Base-by-base conservation (phyloP, 1,284 basidiomycete genomes). In the Pyrrhoderma lamaoense region DNA sequence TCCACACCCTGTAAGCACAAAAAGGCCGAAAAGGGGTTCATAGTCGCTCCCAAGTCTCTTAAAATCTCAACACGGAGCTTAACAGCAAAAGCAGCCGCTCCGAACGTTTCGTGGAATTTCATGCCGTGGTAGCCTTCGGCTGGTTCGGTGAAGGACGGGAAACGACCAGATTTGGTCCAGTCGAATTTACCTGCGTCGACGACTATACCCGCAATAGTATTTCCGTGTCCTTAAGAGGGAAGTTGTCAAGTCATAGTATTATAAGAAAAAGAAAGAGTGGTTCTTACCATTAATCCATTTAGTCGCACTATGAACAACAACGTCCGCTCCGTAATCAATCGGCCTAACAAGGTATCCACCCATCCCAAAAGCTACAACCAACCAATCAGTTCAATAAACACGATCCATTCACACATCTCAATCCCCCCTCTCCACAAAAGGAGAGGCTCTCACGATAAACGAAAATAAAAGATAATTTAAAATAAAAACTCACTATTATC, bases 131-230 rank as follows among this genome's bases (percentile, higher is more conserved):
- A 93, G 2, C 89, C 88, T 60, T 89, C 86, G 3, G 83, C 73
- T 0, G 90, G 89, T 61, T 84, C 76, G 7, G 87, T 91, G 71
- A 94, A 89, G 14, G 79, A 78, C 1, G 89, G 86, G 76, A 91
- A 93, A 61, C 80, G 81, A 44, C 82, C 83, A 7, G 82, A 85
- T 49, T 70, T 72, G 11, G 76, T 68, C 91, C 91, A 95, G 73
- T 94, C 81, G 61, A 93, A 93, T 60, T 87, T 92, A 49, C 90
- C 90, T 21, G 80, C 77, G 64, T 92, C 90, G 49, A 93, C 65
- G 56, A 94, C 73, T 18, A 93, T 82, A 54, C 92, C 92, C 3
- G 76, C 90, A 47, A 94, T 90, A 22, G 89, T 91, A 2, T 85
- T 93, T 52, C 91, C 90, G 64, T 92, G 91, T 0, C 91, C 89